phyloP scores from a whole-genome alignment of 2,329 filamentous ascomycete genomes.

The Pseudogymnoascus verrucosus region DNA sequence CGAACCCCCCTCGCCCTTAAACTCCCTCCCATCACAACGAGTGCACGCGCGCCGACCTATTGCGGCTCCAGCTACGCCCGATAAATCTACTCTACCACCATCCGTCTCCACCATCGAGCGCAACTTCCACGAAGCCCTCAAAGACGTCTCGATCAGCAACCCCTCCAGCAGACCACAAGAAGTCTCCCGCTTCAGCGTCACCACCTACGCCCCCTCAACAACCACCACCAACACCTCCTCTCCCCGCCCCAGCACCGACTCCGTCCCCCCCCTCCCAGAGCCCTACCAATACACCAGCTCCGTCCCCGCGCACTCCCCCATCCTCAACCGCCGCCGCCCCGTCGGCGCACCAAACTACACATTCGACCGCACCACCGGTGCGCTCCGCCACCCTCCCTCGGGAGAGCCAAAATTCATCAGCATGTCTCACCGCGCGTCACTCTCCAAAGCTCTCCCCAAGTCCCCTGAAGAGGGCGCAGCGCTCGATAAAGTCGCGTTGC shows the following conservation, averaged over 20 bases:
- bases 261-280: conserved; percentile 12
- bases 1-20: neutral
- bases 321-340: conserved; percentile 25
- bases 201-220: conserved; percentile 26
- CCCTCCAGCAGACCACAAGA: conserved; percentile 19
- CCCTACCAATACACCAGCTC: conserved; percentile 15
- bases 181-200: conserved; percentile 27
- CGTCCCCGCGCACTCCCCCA: conserved; percentile 16
- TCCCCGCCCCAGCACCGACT: conserved; percentile 23
- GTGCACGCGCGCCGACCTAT: neutral
- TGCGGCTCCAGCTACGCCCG: neutral
- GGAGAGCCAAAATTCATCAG: conserved; percentile 24
- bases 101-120: conserved; percentile 21
- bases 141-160: conserved; percentile 15
- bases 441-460: conserved; percentile 50
- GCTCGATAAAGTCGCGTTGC: conserved; percentile 55
- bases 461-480: conserved; percentile 52
- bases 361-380: conserved; percentile 8
- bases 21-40: conserved; percentile 6
- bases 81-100: conserved; percentile 1
- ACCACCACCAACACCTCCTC: conserved; percentile 19
- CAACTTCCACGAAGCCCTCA: conserved; percentile 22
- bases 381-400: neutral
- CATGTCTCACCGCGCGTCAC: conserved; percentile 14
- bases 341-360: conserved; percentile 10